Conservation (phyloP, 306 rosid species). For the Vicia villosa region DNA sequence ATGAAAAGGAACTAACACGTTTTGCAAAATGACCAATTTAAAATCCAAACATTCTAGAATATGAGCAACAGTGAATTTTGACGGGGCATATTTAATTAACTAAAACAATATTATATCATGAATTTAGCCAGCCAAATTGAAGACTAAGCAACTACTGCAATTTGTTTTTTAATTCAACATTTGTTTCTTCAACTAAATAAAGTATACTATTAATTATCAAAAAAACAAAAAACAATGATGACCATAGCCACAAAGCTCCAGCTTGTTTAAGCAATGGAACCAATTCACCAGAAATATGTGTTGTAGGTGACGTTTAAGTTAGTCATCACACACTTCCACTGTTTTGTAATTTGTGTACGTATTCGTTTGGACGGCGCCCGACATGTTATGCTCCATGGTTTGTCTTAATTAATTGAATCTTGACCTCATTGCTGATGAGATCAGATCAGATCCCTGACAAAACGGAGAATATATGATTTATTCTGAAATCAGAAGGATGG, state of each 20-base stretch:
- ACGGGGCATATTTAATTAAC: neutral
- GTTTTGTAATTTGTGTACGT: conserved; percentile 12
- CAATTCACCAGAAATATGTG: too few relatives aligned
- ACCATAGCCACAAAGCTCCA: too few relatives aligned
- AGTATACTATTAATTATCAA: too few relatives aligned
- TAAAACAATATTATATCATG: neutral
- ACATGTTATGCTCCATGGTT: neutral
- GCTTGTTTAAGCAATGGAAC: too few relatives aligned
- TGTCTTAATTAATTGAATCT: neutral
- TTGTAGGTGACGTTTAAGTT: conserved; percentile 42
- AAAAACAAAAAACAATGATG: too few relatives aligned
- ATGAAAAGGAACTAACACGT: too few relatives aligned
- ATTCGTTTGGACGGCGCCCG: conserved; percentile 43
- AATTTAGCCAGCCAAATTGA: conserved; percentile 11
- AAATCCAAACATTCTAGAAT: too few relatives aligned
- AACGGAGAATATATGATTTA: neutral
- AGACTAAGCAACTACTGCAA: neutral
- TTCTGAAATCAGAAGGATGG: neutral
- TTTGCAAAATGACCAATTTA: too few relatives aligned
- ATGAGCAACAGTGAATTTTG: too few relatives aligned
- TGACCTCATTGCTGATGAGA: neutral
- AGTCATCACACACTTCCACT: conserved; percentile 30
- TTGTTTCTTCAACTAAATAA: neutral
- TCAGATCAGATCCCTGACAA: neutral
- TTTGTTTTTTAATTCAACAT: neutral